phyloP scores from a whole-genome alignment of 2,329 filamentous ascomycete genomes.

The Colletotrichum plurivorum region DNA sequence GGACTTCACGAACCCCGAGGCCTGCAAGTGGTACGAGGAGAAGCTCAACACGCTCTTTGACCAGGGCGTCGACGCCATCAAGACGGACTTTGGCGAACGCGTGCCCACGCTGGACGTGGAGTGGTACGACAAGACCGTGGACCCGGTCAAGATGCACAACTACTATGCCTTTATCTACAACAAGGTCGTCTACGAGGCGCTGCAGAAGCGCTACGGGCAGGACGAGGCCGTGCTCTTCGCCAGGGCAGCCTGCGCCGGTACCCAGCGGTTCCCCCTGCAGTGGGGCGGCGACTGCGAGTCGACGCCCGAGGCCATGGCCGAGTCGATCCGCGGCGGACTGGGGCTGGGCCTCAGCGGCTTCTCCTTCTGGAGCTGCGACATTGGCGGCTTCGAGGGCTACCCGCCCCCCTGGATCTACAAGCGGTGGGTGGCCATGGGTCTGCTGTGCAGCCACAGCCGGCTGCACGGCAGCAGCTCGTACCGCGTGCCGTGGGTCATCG shows the following conservation, averaged over 20 bases:
- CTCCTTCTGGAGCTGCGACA: constrained; percentile 79
- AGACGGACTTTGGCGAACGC: constrained; percentile 83
- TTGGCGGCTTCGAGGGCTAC: constrained; percentile 79
- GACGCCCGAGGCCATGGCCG: constrained; percentile 80
- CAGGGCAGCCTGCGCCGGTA: constrained; percentile 76
- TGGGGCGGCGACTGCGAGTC: constrained; percentile 85
- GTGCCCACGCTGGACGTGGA: constrained; percentile 76
- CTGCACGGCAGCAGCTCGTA: constrained; percentile 80
- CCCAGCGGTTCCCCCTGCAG: constrained; percentile 77
- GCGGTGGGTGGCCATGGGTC: constrained; percentile 83
- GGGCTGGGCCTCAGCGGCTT: constrained; percentile 75
- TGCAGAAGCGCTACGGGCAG: constrained; percentile 66
- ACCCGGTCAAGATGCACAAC: constrained; percentile 81
- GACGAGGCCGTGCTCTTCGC: constrained; percentile 76
- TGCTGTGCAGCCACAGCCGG: constrained; percentile 78
- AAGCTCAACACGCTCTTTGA: constrained; percentile 77
- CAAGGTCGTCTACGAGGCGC: constrained; percentile 76
- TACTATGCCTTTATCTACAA: constrained; percentile 84
- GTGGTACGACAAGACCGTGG: constrained; percentile 72
- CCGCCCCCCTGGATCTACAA: constrained; percentile 81
- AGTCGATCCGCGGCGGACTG: constrained; percentile 77
- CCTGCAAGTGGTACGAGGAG: constrained; percentile 73
- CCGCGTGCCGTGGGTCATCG: constrained; percentile 82
- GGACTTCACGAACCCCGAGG: constrained; percentile 81
- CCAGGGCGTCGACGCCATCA: constrained; percentile 79